Percentiles rank a stretch among this genome's conserved stretches.
phyloP scores from a whole-genome alignment of 208 protist genomes.

The Novymonas esmeraldas region DNA sequence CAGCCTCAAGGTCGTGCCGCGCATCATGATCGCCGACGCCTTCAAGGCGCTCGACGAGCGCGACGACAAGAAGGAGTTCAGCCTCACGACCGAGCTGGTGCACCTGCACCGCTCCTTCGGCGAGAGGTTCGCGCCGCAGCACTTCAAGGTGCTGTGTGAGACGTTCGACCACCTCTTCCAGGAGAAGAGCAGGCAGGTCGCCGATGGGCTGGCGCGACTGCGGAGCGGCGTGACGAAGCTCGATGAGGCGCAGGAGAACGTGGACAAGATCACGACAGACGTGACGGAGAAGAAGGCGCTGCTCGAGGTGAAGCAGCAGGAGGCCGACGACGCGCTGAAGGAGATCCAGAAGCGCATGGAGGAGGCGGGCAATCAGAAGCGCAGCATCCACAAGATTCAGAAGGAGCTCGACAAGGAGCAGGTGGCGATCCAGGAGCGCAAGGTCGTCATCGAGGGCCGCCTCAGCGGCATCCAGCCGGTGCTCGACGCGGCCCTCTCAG shows the following conservation, averaged over 20 bases:
- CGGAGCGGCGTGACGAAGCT: conserved; percentile 95
- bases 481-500: conserved; percentile 92
- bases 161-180: conserved; percentile 90
- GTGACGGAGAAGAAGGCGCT: conserved; percentile 90
- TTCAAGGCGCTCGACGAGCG: conserved; percentile 75
- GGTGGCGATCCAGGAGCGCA: conserved; percentile 80
- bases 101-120: conserved; percentile 79
- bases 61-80: conserved; percentile 88
- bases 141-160: conserved; percentile 92
- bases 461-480: conserved; percentile 95
- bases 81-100: conserved; percentile 88
- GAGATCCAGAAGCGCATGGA: conserved; percentile 97
- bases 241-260: conserved; percentile 93
- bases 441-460: conserved; percentile 93
- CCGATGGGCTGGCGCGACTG: conserved; percentile 80
- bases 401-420: conserved; percentile 94
- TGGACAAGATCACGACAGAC: conserved; percentile 93
- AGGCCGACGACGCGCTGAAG: conserved; percentile 95
- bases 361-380: conserved; percentile 91
- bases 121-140: conserved; percentile 86
- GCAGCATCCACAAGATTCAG: conserved; percentile 94
- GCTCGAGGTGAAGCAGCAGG: conserved; percentile 93
- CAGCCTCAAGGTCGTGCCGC: conserved; percentile 92
- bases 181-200: conserved; percentile 75
- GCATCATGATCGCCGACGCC: conserved; percentile 81